Conservation (phyloP, 495 filamentous ascomycete genomes). For the Penicillium paxilli region DNA sequence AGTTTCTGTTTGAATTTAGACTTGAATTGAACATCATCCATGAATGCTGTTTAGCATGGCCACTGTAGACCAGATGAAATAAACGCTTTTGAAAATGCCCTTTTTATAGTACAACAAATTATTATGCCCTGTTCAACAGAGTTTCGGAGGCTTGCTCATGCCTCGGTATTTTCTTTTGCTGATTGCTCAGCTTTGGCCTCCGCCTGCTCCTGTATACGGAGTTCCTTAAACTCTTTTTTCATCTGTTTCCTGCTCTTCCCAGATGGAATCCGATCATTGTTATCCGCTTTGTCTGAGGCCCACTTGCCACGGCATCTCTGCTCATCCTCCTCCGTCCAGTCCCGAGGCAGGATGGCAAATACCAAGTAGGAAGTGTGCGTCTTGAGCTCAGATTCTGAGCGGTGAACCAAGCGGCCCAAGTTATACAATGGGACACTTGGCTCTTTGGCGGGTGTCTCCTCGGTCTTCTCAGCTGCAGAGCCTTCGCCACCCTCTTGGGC, state of each 20-base stretch:
- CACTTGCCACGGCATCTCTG: slow-evolving; percentile 61
- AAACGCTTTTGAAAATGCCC: slow-evolving; percentile 6
- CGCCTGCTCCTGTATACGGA: slow-evolving; percentile 33
- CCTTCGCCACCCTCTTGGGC: slow-evolving; percentile 10
- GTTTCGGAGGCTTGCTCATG: slow-evolving; percentile 2
- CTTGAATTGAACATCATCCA: neutral
- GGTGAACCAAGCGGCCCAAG: slow-evolving; percentile 73
- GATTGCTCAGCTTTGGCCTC: slow-evolving; percentile 42
- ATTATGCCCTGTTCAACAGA: neutral
- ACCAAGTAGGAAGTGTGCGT: slow-evolving; percentile 93
- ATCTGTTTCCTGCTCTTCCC: slow-evolving; percentile 49
- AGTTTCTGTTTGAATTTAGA: neutral
- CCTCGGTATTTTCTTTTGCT: slow-evolving; percentile 10
- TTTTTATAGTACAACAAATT: slow-evolving; percentile 11
- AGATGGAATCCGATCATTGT: slow-evolving; percentile 31
- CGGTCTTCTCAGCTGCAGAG: slow-evolving; percentile 6
- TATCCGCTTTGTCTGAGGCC: slow-evolving; percentile 42
- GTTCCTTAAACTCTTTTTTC: slow-evolving; percentile 44
- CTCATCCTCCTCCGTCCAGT: slow-evolving; percentile 86
- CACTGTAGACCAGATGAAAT: neutral
- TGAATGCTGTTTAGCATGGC: no score
- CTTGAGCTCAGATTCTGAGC: slow-evolving; percentile 85
- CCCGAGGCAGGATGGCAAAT: slow-evolving; percentile 84
- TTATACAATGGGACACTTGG: slow-evolving; percentile 38
- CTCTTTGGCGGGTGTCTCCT: neutral